Base-by-base conservation (phyloP, 352 stramenopile genomes). In the Pythium phragmiticola region DNA sequence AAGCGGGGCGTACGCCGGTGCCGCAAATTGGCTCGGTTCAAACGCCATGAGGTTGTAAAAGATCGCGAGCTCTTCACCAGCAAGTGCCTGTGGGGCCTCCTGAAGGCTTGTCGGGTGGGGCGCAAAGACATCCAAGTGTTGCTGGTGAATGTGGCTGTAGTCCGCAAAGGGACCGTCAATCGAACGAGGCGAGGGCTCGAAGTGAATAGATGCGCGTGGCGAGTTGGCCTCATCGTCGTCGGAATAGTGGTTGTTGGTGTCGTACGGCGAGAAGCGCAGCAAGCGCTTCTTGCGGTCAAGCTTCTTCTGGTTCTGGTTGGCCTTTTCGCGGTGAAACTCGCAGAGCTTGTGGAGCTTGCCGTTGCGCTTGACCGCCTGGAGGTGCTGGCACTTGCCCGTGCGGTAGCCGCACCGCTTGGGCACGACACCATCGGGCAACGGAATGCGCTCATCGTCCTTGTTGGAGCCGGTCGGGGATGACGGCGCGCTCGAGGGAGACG, bases 241-340 rank as follows among this genome's bases (percentile, higher is more conserved):
- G 21, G 68, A 74, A 46, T 75, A 60, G 37, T 65, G 54, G 63
- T 63, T 37, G 52, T 28, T 26, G 7, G 11, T 14, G 39, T 70
- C 72, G 65, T 76, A 89, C 16, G 78, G 70, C 28, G 77, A 76
- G 39, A 57, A 68, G 30, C 81, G 82, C 62, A 85, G 69, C 57
- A 90, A 48, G 8, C 84, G 82, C 76, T 93, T 93, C 79, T 93
- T 93, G 63, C 82, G 82, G 68, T 93, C 84, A 54, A 93, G 73
- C 64, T 93, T 93, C 73, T 91, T 91, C 64, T 93, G 84, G 72
- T 91, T 93, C 57, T 87, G 70, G 72, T 93, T 93, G 61, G 82
- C 82, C 60, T 89, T 88, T 64, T 90, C 82, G 68, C 84, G 82
- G 60, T 93, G 84, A 69, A 89, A 90, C 60, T 93, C 84, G 74